A percentile compares a stretch with the other conserved stretches of the same genome.
Conservation (phyloP, 495 filamentous ascomycete species). For the Glarea lozoyensis region DNA sequence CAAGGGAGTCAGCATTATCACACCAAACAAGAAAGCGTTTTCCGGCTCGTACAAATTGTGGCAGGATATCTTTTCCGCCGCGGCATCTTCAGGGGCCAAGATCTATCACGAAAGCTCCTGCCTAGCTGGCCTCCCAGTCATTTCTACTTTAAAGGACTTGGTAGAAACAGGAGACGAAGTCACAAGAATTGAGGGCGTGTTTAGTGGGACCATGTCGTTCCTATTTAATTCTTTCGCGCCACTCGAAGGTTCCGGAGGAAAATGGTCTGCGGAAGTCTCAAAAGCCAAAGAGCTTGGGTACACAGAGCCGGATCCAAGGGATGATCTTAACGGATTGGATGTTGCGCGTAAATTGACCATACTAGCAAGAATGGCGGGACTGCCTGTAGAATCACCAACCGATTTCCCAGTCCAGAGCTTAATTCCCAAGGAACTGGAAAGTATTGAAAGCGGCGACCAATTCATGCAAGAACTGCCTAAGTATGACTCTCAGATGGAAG, state of each 20-base stretch:
- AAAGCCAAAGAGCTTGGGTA: slow-evolving; percentile 92
- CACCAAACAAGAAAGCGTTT: slow-evolving; percentile 97
- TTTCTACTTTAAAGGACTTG: slow-evolving; percentile 84
- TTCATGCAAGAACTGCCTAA: slow-evolving; percentile 69
- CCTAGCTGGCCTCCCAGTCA: slow-evolving; percentile 83
- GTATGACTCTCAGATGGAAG: slow-evolving; percentile 79
- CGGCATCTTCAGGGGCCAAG: slow-evolving; percentile 53
- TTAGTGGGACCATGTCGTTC: slow-evolving; percentile 93
- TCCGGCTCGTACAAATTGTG: slow-evolving; percentile 66
- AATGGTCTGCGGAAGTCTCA: slow-evolving; percentile 80
- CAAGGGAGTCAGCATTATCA: slow-evolving; percentile 79
- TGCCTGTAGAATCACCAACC: slow-evolving; percentile 67
- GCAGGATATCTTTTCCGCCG: slow-evolving; percentile 67
- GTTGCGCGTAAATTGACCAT: slow-evolving; percentile 97
- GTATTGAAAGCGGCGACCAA: slow-evolving; percentile 62
- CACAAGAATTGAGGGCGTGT: slow-evolving; percentile 85
- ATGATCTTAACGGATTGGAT: slow-evolving; percentile 93
- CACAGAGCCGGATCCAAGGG: slow-evolving; percentile 92
- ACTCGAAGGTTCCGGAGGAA: slow-evolving; percentile 52
- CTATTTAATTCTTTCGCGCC: slow-evolving; percentile 93
- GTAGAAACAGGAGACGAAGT: slow-evolving; percentile 84
- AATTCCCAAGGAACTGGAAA: slow-evolving; percentile 75
- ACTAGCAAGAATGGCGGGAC: slow-evolving; percentile 70
- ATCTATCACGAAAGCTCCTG: slow-evolving; percentile 92
- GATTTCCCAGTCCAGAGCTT: slow-evolving; percentile 87